These are phyloP conservation scores for Angophora floribunda DNA, from an alignment of 345 rosid genomes.

Conservation along the genomic window DNA sequence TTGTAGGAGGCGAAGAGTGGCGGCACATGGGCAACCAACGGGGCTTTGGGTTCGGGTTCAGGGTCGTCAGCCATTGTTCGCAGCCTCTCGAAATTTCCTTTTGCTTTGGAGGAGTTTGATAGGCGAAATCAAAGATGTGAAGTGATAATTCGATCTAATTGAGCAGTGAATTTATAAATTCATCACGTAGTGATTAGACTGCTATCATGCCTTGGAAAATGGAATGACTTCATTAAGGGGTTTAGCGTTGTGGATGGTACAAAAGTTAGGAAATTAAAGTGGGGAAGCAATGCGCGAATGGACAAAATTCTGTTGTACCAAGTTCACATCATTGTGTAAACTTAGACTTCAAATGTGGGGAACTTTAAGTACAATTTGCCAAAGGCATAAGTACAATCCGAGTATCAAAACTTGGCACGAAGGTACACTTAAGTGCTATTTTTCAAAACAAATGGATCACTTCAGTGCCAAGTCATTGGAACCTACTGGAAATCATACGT, in stretches of 20 bases:
- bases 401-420: no score
- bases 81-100: background rate
- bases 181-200: background rate
- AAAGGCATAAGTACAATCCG: no score
- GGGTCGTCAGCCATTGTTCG: background rate
- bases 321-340: background rate
- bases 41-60: background rate
- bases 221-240: background rate
- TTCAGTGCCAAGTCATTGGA: no score
- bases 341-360: background rate
- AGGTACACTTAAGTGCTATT: no score
- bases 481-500: no score
- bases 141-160: background rate
- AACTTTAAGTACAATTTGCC: background rate
- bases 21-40: background rate
- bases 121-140: background rate
- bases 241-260: background rate
- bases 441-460: no score
- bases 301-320: no score
- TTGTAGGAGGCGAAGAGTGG: slow-evolving; percentile 18
- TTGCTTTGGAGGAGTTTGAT: background rate
- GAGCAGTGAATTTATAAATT: background rate
- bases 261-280: background rate
- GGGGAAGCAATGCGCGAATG: no score
- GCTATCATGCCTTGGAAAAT: background rate